Evolutionary conservation across 2,329 filamentous ascomycete genomes (phyloP).

Genomic region (Diplocarpon rosae): DNA sequence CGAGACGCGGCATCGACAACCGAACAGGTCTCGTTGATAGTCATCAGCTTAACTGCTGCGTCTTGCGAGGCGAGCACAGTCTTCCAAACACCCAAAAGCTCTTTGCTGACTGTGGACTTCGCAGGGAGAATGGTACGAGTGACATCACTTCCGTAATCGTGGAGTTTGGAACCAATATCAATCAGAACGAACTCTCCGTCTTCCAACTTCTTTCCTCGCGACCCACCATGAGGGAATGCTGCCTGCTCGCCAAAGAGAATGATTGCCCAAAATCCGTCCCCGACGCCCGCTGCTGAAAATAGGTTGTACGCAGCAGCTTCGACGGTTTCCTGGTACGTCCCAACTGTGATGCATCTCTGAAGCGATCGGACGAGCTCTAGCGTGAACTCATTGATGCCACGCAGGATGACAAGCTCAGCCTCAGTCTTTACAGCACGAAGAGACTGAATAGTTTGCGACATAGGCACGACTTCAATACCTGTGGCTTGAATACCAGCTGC

Average conservation of each 20-base stretch:
- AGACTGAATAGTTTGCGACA: slow-evolving; percentile 40
- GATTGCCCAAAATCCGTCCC: slow-evolving; percentile 50
- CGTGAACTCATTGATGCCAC: slow-evolving; percentile 51
- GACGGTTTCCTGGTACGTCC: slow-evolving; percentile 46
- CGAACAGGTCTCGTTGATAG: slow-evolving; percentile 42
- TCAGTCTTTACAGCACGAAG: slow-evolving; percentile 46
- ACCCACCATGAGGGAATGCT: slow-evolving; percentile 30
- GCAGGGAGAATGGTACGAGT: slow-evolving; percentile 41
- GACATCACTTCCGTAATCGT: slow-evolving; percentile 52
- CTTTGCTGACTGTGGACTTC: slow-evolving; percentile 10
- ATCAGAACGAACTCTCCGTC: slow-evolving; percentile 48
- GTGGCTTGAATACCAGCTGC: slow-evolving; percentile 40
- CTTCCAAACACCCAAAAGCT: slow-evolving; percentile 42
- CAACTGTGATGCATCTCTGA: slow-evolving; percentile 39
- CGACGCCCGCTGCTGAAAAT: slow-evolving; percentile 36
- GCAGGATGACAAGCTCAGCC: slow-evolving; percentile 43
- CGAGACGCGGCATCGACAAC: slow-evolving; percentile 49
- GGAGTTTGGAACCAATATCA: slow-evolving; percentile 45
- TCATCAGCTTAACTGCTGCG: slow-evolving; percentile 40
- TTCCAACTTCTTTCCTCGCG: slow-evolving; percentile 36
- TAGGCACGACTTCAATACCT: slow-evolving; percentile 43
- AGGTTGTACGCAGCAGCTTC: slow-evolving; percentile 41
- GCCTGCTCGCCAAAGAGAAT: slow-evolving; percentile 43
- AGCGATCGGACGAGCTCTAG: slow-evolving; percentile 48
- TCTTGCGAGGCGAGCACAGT: slow-evolving; percentile 48